phyloP scores from a whole-genome alignment of 2,329 filamentous ascomycete genomes.

The Colletotrichum ledebouriae region DNA sequence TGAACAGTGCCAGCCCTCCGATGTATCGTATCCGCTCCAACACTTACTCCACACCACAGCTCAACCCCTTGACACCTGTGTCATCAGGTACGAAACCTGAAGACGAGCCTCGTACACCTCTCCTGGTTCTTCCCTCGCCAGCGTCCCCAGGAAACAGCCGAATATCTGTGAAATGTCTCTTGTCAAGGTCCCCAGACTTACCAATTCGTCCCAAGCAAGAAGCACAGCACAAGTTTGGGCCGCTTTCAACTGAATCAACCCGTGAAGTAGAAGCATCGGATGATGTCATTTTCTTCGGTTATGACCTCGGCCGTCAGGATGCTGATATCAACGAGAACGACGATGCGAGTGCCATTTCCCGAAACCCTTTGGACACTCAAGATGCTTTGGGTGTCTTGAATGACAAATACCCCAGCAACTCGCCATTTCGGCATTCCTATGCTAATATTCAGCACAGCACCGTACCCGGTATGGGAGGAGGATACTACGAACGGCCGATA shows the following conservation, averaged over 20 bases:
- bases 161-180: constrained; percentile 75
- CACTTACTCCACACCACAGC: constrained; percentile 47
- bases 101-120: constrained; percentile 49
- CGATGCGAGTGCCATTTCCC: constrained; percentile 75
- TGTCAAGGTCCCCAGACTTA: constrained; percentile 64
- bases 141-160: constrained; percentile 51
- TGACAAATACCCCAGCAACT: not conserved
- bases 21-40: constrained; percentile 45
- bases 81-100: constrained; percentile 56
- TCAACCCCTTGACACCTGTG: constrained; percentile 56
- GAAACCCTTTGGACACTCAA: constrained; percentile 37
- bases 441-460: not conserved
- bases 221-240: constrained; percentile 44
- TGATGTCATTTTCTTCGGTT: constrained; percentile 71
- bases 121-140: constrained; percentile 44
- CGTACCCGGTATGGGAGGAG: constrained; percentile 64
- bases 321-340: constrained; percentile 79
- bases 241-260: constrained; percentile 44
- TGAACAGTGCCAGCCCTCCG: constrained; percentile 29
- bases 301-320: constrained; percentile 79
- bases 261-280: constrained; percentile 41
- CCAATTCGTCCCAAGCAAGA: constrained; percentile 41
- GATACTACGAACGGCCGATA: constrained; percentile 79
- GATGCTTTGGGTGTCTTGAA: not conserved
- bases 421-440: not conserved